Evolutionary conservation across 2,329 filamentous ascomycete species (phyloP).

Genomic region (Orbilia javanica): DNA sequence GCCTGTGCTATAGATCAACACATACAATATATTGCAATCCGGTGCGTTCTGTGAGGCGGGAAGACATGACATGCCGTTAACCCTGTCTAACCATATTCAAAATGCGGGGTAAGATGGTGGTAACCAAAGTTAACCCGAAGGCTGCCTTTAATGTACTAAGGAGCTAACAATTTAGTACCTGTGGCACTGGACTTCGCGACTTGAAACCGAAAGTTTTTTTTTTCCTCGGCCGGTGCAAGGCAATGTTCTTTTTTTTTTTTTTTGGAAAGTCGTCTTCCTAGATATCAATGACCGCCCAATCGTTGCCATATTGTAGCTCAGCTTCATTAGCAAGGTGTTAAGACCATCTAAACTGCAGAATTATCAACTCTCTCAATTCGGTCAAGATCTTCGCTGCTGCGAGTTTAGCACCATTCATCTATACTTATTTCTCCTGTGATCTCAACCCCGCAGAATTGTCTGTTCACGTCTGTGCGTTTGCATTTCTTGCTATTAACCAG

Average conservation of each 20-base stretch:
- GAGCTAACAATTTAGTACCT: background rate
- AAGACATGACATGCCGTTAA: slow-evolving; percentile 51
- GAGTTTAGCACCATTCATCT: background rate
- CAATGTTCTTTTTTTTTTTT: too few relatives aligned
- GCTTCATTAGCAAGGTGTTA: slow-evolving; percentile 10
- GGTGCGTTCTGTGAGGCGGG: slow-evolving; percentile 56
- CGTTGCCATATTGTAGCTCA: background rate
- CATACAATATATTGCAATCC: slow-evolving; percentile 29
- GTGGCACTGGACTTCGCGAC: background rate
- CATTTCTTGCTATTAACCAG: slow-evolving; percentile 39
- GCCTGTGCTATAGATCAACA: slow-evolving; percentile 48
- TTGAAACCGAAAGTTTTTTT: slow-evolving; percentile 8
- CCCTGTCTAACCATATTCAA: slow-evolving; percentile 58
- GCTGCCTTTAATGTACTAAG: slow-evolving; percentile 3
- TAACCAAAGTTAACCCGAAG: slow-evolving; percentile 35
- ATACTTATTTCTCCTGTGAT: background rate
- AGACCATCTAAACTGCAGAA: slow-evolving; percentile 10
- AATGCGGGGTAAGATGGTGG: slow-evolving; percentile 52
- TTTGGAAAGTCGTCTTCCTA: background rate
- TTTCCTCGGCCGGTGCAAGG: background rate
- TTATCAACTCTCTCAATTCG: background rate
- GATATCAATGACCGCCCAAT: background rate
- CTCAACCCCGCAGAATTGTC: background rate
- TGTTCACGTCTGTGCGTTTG: slow-evolving; percentile 55
- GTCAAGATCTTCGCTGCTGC: slow-evolving; percentile 18